phyloP scores from a whole-genome alignment of 2,329 filamentous ascomycete genomes.

The Fusarium tjaetaba region DNA sequence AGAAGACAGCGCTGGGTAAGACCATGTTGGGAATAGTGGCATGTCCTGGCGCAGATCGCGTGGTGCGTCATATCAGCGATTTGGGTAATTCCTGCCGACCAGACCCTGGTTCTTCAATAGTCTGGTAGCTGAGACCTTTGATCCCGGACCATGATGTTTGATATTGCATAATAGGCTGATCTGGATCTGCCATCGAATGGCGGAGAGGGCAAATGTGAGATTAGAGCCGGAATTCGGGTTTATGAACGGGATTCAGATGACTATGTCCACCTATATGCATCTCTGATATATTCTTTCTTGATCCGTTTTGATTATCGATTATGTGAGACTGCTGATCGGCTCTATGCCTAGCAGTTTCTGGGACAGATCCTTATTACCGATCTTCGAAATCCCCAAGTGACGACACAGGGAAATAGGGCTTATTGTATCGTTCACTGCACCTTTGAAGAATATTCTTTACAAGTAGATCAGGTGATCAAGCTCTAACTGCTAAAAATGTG shows the following conservation, averaged over 20 bases:
- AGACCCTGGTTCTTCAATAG: not conserved
- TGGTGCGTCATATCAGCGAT: not conserved
- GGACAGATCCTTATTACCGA: too few relatives aligned
- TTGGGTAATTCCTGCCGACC: not conserved
- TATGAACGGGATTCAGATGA: rapidly evolving
- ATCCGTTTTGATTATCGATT: too few relatives aligned
- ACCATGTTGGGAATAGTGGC: constrained; percentile 20
- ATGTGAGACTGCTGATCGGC: too few relatives aligned
- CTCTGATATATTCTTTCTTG: too few relatives aligned
- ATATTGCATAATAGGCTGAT: not conserved
- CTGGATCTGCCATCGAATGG: not conserved
- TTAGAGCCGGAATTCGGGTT: not conserved
- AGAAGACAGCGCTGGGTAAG: constrained; percentile 5
- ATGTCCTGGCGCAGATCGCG: not conserved
- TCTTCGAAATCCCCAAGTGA: not conserved
- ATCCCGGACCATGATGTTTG: rapidly evolving
- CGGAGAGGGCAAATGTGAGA: not conserved
- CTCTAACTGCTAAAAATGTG: too few relatives aligned
- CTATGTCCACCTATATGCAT: too few relatives aligned
- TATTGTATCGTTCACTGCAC: too few relatives aligned
- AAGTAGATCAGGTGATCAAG: too few relatives aligned
- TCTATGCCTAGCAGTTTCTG: too few relatives aligned
- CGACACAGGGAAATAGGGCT: too few relatives aligned
- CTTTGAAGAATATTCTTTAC: too few relatives aligned
- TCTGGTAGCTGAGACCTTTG: not conserved